Evolutionary conservation across 1,284 basidiomycete genomes (phyloP), one percentile per base, ranked within the genome.

Genomic region (Papiliotrema laurentii): DNA sequence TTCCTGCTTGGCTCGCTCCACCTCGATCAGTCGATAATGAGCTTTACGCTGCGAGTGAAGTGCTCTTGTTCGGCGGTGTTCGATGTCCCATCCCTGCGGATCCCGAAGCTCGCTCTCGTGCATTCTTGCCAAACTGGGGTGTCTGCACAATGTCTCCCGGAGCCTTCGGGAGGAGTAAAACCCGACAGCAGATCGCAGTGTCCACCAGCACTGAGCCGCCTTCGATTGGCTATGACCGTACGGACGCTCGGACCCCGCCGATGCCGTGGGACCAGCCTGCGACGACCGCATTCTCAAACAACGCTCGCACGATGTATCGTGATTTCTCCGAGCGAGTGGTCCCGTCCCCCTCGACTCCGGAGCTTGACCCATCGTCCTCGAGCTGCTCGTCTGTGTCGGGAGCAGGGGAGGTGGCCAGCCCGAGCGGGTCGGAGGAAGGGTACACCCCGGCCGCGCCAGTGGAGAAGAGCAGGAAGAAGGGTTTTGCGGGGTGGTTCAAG

Each of bases 21-120:
- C 27, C 16, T 40, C 22, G 25, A 22, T 10, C 26, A 5, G 27
- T 25, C 7, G 55, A 37, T 2, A 45, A 48, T 21, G 51, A 56
- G 24, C 39, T 45, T 1, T 19, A 53, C 16, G 45, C 54, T 13
- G 64, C 59, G 14, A 55, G 59, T 3, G 61, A 70, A 39, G 56
- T 56, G 1, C 40, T 70, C 1, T 47, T 68, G 5, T 61, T 67
- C 42, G 68, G 68, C 4, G 66, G 68, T 22, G 50, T 64, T 3
- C 47, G 55, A 33, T 64, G 59, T 14, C 28, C 6, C 16, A 10
- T 16, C 19, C 16, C 44, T 9, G 11, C 24, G 14, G 22, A 36
- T 4, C 43, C 55, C 53, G 21, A 38, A 21, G 39, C 41, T 10
- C 44, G 51, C 22, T 45, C 56, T 11, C 47, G 63, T 27, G 64